Evolutionary conservation across 495 filamentous ascomycete genomes (phyloP), one percentile per base, ranked within the genome.

Genomic region (Amniculicola lignicola): DNA sequence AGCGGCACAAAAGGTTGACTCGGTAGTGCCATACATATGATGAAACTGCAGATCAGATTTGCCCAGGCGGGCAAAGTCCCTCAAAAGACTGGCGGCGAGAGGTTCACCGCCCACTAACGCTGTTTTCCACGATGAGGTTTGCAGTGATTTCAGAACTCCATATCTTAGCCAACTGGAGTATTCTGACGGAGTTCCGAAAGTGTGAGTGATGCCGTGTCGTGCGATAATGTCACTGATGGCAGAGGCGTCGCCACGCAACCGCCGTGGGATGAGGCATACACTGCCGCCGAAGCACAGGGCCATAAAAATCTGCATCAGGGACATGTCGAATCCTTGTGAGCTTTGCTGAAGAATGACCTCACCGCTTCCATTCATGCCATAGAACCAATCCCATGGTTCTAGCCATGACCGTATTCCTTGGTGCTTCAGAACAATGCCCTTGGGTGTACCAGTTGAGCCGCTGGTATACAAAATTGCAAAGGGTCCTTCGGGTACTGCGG

Each of bases 181-280:
- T 52, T 79, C 76, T 0, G 74, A 69, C 1, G 75, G 75, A 0
- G 72, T 75, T 0, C 63, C 70, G 29, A 67, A 53, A 12, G 72
- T 75, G 37, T 57, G 68, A 0, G 74, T 73, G 16, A 79, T 63
- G 0, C 46, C 35, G 14, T 74, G 41, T 1, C 69, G 35, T 1
- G 2, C 14, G 2, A 79, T 73, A 21, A 76, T 48, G 4, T 67
- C 51, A 3, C 71, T 16, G 12, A 51, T 6, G 7, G 10, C 31
- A 2, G n/a, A 7, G 15, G 47, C 15, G 31, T 51, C 47, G 2
- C 29, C 47, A 18, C 47, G 31, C 12, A 27, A 31, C 1, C 3
- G 2, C 18, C 15, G 10, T 1, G 54, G 41, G 12, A 51, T 37
- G 27, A 75, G 57, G 2, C 69, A 22, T 1, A 77, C 36, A 0